phyloP scores from a whole-genome alignment of 164 flowering plant genomes.

The Aristolochia californica region DNA sequence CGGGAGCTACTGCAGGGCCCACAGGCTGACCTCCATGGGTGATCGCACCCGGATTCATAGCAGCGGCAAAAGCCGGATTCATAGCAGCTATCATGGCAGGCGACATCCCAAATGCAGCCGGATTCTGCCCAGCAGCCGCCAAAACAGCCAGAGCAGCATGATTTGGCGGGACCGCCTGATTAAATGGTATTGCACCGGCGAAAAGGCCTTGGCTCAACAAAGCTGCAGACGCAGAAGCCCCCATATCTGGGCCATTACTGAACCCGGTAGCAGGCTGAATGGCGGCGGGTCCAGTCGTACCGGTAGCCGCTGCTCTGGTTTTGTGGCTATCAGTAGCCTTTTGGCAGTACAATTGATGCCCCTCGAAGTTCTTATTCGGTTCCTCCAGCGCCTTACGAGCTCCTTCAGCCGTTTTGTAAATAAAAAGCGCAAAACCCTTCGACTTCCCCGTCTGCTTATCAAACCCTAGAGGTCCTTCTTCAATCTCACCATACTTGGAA shows the following conservation, averaged over 20 bases:
- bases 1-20: constrained; percentile 5
- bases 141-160: constrained; percentile 23
- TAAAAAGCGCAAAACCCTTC: constrained; percentile 28
- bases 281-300: not conserved
- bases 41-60: constrained; percentile 7
- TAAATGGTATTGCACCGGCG: constrained; percentile 13
- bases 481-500: constrained; percentile 29
- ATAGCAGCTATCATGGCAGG: constrained; percentile 17
- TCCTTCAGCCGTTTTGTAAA: constrained; percentile 25
- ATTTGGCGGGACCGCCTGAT: constrained; percentile 13
- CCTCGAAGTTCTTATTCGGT: constrained; percentile 27
- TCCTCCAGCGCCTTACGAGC: constrained; percentile 30
- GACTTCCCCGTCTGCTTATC: constrained; percentile 30
- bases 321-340: constrained; percentile 25
- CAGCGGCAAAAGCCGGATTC: constrained; percentile 18
- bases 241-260: constrained; percentile 8
- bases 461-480: constrained; percentile 33
- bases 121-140: constrained; percentile 28
- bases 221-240: constrained; percentile 8
- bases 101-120: constrained; percentile 23
- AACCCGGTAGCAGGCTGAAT: not conserved
- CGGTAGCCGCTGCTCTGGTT: constrained; percentile 3
- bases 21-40: constrained; percentile 1
- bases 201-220: constrained; percentile 18
- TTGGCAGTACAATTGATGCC: constrained; percentile 25